A percentile compares a stretch with the other conserved stretches of the same genome.
Evolutionary conservation across 2,329 filamentous ascomycete species (phyloP).

Genomic region (Hypoxylon sp.): DNA sequence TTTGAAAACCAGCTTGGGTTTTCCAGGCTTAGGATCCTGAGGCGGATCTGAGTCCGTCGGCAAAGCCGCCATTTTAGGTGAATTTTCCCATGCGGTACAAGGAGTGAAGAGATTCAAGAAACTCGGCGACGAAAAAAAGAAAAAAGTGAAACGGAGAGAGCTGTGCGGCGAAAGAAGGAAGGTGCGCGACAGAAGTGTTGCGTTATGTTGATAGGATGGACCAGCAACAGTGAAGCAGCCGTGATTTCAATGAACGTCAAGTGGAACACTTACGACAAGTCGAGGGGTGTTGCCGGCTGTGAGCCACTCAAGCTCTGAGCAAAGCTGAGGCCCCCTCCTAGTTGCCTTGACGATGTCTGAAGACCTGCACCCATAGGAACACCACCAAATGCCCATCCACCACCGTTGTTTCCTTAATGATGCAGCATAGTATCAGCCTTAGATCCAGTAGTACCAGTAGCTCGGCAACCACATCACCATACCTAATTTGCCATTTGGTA

Average conservation of each 20-base stretch:
- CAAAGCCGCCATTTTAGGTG: conserved; percentile 2
- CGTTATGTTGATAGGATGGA: background rate
- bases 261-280: conserved; percentile 67
- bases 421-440: conserved; percentile 40
- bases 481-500: conserved; percentile 74
- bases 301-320: conserved; percentile 71
- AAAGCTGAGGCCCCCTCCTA: conserved; percentile 70
- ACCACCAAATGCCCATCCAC: conserved; percentile 70
- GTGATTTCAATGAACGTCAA: conserved; percentile 18
- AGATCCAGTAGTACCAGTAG: conserved; percentile 12
- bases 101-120: background rate
- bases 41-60: background rate
- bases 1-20: conserved; percentile 34
- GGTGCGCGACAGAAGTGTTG: too few relatives aligned
- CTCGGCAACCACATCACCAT: conserved; percentile 44
- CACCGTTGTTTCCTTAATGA: conserved; percentile 57
- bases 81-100: background rate
- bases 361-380: conserved; percentile 68
- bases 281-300: conserved; percentile 68
- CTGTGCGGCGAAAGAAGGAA: too few relatives aligned
- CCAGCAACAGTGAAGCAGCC: background rate
- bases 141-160: background rate
- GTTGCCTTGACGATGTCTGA: conserved; percentile 62
- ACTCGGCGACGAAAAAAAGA: background rate
- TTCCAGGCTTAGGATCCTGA: conserved; percentile 17